Evolutionary conservation across 805 yeast genomes (phyloP), one percentile per base, ranked within the genome.

Genomic region (Yamadazyma sp.): DNA sequence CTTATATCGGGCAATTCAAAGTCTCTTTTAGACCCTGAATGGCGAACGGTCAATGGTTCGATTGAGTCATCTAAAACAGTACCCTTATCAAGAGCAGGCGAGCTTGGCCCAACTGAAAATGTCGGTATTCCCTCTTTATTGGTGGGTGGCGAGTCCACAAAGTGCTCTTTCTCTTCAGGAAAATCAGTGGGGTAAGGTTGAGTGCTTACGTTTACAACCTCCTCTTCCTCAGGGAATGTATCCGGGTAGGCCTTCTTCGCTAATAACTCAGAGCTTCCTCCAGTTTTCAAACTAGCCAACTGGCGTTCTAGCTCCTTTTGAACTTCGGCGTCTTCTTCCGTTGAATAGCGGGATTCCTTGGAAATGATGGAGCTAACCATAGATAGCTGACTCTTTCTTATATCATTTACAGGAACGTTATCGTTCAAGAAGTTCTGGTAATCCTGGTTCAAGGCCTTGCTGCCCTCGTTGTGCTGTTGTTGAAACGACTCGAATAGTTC

Each of bases 321-420:
- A 4, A 60, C 57, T 28, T 60, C 70, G 12, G 35, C 23, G 25
- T 45, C 49, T 17, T 40, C 49, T 8, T 46, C 50, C 9, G 62
- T 67, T 8, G 57, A 53, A 30, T 53, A 50, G 28, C 42, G 43
- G 6, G 57, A 54, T 13, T 54, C 67, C 42, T 63, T 67, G 5
- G 70, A 64, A 20, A 68, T 55, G 33, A 68, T 63, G 0, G 72
- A 67, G 39, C 71, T 65, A 9, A 67, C 64, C 55, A 64, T 68
- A 8, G 73, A 67, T 17, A 64, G 41, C 29, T 60, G 70, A 37
- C 70, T 62, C 29, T 54, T 43, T 39, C 70, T 53, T 17, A 31
- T 31, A 9, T 40, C 31, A 21, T n/a, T 23, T n/a, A 17, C 6
- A 9, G 15, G n/a, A n/a, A 28, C 10, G 15, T 42, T 20, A 2